Conservation (phyloP, 192 early-diverging fungal species). For the Backusella mclennaniae region DNA sequence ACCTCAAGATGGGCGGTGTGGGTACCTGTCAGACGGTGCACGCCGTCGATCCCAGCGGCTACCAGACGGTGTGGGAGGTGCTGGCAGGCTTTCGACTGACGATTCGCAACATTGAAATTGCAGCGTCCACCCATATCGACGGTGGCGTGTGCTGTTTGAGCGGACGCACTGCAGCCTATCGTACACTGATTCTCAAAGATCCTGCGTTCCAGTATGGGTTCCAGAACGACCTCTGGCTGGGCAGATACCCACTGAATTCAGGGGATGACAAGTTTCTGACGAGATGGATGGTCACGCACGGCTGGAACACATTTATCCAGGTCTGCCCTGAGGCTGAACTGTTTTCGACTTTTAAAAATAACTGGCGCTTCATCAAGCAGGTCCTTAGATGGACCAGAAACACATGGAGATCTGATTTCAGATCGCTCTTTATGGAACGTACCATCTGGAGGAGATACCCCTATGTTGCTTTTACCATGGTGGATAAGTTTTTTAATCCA, state of each 20-base stretch:
- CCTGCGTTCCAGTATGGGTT: conserved; percentile 58
- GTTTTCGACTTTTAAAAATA: conserved; percentile 60
- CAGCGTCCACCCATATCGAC: conserved; percentile 60
- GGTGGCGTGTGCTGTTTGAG: conserved; percentile 64
- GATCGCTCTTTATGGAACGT: conserved; percentile 52
- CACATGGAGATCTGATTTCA: conserved; percentile 58
- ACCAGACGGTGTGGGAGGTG: conserved; percentile 60
- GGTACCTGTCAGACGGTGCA: conserved; percentile 55
- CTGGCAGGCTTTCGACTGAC: conserved; percentile 56
- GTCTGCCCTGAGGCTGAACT: conserved; percentile 57
- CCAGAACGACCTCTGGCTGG: conserved; percentile 56
- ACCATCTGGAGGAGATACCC: conserved; percentile 55
- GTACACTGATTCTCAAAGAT: conserved; percentile 58
- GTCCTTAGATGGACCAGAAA: conserved; percentile 62
- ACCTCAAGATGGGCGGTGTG: conserved; percentile 55
- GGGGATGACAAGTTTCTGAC: conserved; percentile 66
- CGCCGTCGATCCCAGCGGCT: conserved; percentile 36
- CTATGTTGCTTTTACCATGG: conserved; percentile 60
- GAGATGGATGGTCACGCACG: conserved; percentile 60
- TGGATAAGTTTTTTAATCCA: conserved; percentile 63
- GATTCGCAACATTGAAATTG: conserved; percentile 62
- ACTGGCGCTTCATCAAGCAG: conserved; percentile 62
- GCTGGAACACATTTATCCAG: conserved; percentile 58
- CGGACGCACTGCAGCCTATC: conserved; percentile 59
- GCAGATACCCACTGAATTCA: conserved; percentile 57